Conservation (phyloP, 495 filamentous ascomycete genomes). For the Hypoxylon rickii region DNA sequence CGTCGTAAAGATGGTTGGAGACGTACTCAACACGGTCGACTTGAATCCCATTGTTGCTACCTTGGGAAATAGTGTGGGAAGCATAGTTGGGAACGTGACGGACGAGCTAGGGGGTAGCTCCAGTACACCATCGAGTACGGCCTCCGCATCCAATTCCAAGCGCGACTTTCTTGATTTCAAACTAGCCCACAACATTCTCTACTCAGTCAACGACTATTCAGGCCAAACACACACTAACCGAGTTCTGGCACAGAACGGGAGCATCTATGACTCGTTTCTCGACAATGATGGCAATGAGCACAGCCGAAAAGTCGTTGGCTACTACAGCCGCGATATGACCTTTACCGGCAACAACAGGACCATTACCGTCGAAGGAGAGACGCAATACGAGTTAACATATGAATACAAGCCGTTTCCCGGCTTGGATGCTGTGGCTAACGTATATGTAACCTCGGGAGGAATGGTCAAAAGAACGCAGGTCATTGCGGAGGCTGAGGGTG, state of each 20-base stretch:
- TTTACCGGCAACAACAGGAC: constrained; percentile 58
- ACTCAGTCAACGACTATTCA: constrained; percentile 59
- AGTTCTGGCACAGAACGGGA: constrained; percentile 58
- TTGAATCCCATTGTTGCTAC: constrained; percentile 61
- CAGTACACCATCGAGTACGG: constrained; percentile 25
- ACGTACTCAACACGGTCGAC: constrained; percentile 58
- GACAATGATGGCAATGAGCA: constrained; percentile 56
- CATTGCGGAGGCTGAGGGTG: constrained; percentile 54
- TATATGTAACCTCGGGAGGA: constrained; percentile 54
- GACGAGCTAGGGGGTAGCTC: constrained; percentile 34
- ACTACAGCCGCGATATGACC: constrained; percentile 53
- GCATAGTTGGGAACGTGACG: constrained; percentile 51
- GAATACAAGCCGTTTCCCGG: constrained; percentile 58
- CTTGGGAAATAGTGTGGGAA: constrained; percentile 51
- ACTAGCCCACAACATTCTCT: constrained; percentile 54
- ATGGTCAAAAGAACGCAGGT: constrained; percentile 54
- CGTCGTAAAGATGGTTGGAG: constrained; percentile 58
- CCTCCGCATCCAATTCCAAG: constrained; percentile 29
- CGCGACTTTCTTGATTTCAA: constrained; percentile 30
- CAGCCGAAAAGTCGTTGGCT: constrained; percentile 48
- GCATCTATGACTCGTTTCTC: constrained; percentile 55
- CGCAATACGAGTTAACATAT: constrained; percentile 54
- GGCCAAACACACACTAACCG: constrained; percentile 61
- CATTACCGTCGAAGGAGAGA: constrained; percentile 48
- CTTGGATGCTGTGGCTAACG: constrained; percentile 48